Percentiles rank a stretch among this genome's conserved stretches.
phyloP scores from a whole-genome alignment of 305 asterid species.

The Galium porrigens region DNA sequence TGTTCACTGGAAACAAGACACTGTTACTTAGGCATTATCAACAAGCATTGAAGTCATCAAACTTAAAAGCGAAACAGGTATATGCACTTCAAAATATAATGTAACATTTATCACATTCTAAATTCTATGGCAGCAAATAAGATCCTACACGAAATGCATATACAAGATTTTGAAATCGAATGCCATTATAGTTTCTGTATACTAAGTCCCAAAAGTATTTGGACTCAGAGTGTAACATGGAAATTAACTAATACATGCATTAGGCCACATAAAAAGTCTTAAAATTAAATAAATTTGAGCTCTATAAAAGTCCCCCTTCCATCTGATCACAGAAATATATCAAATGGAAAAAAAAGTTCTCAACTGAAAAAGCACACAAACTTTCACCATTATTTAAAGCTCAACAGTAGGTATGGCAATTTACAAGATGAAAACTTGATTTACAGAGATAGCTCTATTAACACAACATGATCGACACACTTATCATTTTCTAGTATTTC shows the following conservation, averaged over 20 bases:
- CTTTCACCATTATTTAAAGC: not conserved
- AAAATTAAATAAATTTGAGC: not conserved
- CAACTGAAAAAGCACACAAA: not conserved
- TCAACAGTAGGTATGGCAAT: not conserved
- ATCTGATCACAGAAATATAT: not conserved
- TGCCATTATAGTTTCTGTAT: not conserved
- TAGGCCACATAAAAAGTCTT: not conserved
- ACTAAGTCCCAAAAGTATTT: not conserved
- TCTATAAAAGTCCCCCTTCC: no score
- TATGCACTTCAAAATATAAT: not conserved
- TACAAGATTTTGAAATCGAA: not conserved
- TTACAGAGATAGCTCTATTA: not conserved
- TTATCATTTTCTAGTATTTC: not conserved
- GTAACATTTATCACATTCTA: not conserved
- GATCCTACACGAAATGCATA: not conserved
- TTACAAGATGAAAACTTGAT: not conserved
- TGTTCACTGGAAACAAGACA: conserved; percentile 38
- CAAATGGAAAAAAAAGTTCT: not conserved
- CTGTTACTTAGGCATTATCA: not conserved
- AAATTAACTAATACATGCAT: not conserved
- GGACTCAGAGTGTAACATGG: not conserved
- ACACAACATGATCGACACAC: not conserved
- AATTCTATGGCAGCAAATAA: not conserved
- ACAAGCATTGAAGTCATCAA: not conserved
- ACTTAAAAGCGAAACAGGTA: not conserved